Conservation (phyloP, 768 basidiomycete species). For the Fomitopsis pulvina region DNA sequence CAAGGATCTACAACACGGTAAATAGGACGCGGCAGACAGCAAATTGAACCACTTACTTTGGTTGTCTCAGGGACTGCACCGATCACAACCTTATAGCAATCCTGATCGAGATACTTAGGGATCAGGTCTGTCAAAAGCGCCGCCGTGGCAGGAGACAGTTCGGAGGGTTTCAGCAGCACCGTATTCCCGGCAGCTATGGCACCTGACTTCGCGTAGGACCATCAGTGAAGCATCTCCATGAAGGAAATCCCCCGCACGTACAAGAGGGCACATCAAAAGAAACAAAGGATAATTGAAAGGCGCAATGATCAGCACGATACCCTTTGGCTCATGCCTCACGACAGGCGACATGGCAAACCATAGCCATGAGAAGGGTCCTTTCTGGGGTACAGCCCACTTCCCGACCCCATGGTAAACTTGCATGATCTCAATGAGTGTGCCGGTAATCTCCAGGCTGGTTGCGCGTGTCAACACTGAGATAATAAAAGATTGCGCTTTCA, state of each 20-base stretch:
- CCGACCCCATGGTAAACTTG: conserved; percentile 56
- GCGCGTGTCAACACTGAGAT: neutral
- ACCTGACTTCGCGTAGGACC: conserved; percentile 26
- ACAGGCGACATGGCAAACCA: conserved; percentile 56
- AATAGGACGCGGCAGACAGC: neutral
- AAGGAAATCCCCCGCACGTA: conserved; percentile 30
- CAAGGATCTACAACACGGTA: conserved; percentile 44
- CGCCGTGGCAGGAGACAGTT: conserved; percentile 50
- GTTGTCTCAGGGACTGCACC: conserved; percentile 65
- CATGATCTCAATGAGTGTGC: conserved; percentile 45
- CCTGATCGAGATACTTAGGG: conserved; percentile 68
- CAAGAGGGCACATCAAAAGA: conserved; percentile 52
- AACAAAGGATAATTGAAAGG: conserved; percentile 76
- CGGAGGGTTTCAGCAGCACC: conserved; percentile 71
- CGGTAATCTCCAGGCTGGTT: conserved; percentile 62
- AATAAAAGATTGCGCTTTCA: neutral
- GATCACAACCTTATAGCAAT: conserved; percentile 60
- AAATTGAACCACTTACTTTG: conserved; percentile 30
- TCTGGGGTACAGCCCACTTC: conserved; percentile 68
- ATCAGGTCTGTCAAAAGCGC: conserved; percentile 59
- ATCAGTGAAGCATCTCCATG: conserved; percentile 19
- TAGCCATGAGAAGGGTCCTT: conserved; percentile 46
- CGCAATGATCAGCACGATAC: conserved; percentile 59
- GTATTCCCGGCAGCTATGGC: conserved; percentile 79
- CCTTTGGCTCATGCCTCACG: conserved; percentile 71